Evolutionary conservation across 768 basidiomycete genomes (phyloP), one percentile per base, ranked within the genome.

Genomic region (Gloeopeniophorella convolvens): DNA sequence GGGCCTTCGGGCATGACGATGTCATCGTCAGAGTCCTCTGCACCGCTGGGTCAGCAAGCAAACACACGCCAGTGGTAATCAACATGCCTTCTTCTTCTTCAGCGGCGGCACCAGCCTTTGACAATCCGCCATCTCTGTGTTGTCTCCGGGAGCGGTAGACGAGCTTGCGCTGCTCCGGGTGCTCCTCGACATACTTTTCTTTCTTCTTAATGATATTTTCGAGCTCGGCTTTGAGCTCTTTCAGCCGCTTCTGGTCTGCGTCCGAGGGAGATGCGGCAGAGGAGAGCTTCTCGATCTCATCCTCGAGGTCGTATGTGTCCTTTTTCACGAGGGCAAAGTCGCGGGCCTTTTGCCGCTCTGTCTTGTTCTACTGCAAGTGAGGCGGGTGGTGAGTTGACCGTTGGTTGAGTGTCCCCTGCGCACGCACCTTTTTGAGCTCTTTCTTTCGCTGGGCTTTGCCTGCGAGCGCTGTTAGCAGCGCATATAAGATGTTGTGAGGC

Each of bases 281-380:
- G 57, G 83, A 83, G 16, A 89, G 75, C 51, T 76, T 78, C 62
- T 72, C 72, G 48, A 97, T 84, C 59, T 89, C 89, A 57, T 80
- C 80, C 65, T 93, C 87, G 57, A 94, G 72, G 24, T 89, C 91
- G 65, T 75, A 70, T 3, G 93, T 96, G 62, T 97, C 93, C 68
- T 91, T 92, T 75, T 97, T 98, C 34, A 96, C 86, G 26, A 90
- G 74, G n/a, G 88, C 75, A 64, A 93, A 83, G 63, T 98, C 93
- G 58, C 89, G 79, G 13, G 81, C 69, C 68, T 94, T 92, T 42
- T 77, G 68, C 48, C 94, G 76, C 48, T 78, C 83, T 64, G 84
- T 69, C 73, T 96, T 97, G 75, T 97, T 95, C 91, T 94, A 84
- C 78, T 81, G 68, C 68, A 74, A 44, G 59, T 48, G 44, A 45